Percentiles rank a stretch among this genome's conserved stretches.
These are phyloP conservation scores for Suillus variegatus DNA, from an alignment of 768 basidiomycete genomes.

Conservation along the genomic window DNA sequence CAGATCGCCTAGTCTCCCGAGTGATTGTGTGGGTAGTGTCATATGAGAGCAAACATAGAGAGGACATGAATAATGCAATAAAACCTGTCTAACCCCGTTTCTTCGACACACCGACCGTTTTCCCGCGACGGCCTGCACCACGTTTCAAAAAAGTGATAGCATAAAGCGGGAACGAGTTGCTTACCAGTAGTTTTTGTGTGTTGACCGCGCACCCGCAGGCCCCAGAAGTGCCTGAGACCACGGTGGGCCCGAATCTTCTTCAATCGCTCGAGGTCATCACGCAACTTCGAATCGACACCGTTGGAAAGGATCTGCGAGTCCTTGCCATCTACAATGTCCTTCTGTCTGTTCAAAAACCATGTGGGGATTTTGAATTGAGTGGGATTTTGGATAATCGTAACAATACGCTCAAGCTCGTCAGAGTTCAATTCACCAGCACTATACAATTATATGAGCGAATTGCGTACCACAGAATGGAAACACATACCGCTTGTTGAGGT, in stretches of 20 bases:
- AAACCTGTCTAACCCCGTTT: conserved; percentile 62
- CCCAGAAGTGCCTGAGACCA: conserved; percentile 92
- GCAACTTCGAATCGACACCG: conserved; percentile 95
- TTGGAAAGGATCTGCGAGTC: conserved; percentile 95
- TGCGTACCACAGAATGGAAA: not conserved
- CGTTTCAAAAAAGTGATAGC: conserved; percentile 1
- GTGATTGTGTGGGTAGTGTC: not conserved
- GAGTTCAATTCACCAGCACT: conserved; percentile 99
- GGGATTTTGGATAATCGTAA: conserved; percentile 99
- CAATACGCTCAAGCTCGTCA: conserved; percentile 97
- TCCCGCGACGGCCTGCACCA: conserved; percentile 81
- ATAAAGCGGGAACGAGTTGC: conserved; percentile 18
- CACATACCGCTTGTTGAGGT: conserved; percentile 94
- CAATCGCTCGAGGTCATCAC: conserved; percentile 96
- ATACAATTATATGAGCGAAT: conserved; percentile 15
- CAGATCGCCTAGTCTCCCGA: not conserved
- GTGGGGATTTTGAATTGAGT: conserved; percentile 99
- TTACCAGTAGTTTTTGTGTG: conserved; percentile 98
- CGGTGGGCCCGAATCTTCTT: conserved; percentile 99
- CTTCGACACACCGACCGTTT: conserved; percentile 96
- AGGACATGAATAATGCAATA: not conserved
- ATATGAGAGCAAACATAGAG: conserved; percentile 2
- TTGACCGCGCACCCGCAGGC: conserved; percentile 94
- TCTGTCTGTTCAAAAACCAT: conserved; percentile 99
- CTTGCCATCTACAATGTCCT: conserved; percentile 97